Base-by-base conservation (phyloP, 306 rosid genomes). In the Citrullus mucosospermus region DNA sequence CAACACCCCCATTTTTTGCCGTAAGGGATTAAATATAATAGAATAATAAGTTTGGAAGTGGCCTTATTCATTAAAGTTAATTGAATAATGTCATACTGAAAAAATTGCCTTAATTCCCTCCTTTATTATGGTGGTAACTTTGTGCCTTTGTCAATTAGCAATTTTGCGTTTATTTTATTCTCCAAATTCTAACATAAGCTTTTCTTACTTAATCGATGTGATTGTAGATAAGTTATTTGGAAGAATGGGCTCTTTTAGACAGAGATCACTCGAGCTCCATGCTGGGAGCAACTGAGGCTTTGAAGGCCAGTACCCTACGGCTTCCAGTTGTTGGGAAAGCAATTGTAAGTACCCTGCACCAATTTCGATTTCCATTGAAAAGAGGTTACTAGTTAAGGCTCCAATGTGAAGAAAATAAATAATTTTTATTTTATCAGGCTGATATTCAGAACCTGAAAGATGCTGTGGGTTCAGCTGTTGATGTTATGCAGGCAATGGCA, bases 211-310 rank as follows among this genome's bases (percentile, higher is more conserved):
- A 11, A 80, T 53, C 56, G 82, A 84, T 87, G 85, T 78, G 75
- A 54, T 73, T 82, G 81, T 84, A 96, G 99, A 88, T 96, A 69
- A 78, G 84, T 77, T 86, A 86, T 86, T 85, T 96, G 94, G 99
- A 96, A 87, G 97, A 90, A 66, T 96, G 98, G 99, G 91, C 93
- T 60, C 90, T 88, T 85, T 80, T 96, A 75, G 99, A 96, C 61
- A 84, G 91, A 87, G 97, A 96, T 82, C 99, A 96, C 88, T 88
- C 90, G 62, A 85, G 73, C 80, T 91, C 99, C 83, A 86, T 96
- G 92, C 93, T 90, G 79, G 99, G 98, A 87, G 99, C 98, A 80
- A 96, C 90, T 73, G 96, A 96, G 85, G 97, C 99, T 78, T 91
- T 96, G 91, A 91, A 83, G 82, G 99, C 99, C 88, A 96, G 98